These are phyloP conservation scores for Delphinella strobiligena DNA, from an alignment of 2,329 filamentous ascomycete genomes.

Conservation along the genomic window DNA sequence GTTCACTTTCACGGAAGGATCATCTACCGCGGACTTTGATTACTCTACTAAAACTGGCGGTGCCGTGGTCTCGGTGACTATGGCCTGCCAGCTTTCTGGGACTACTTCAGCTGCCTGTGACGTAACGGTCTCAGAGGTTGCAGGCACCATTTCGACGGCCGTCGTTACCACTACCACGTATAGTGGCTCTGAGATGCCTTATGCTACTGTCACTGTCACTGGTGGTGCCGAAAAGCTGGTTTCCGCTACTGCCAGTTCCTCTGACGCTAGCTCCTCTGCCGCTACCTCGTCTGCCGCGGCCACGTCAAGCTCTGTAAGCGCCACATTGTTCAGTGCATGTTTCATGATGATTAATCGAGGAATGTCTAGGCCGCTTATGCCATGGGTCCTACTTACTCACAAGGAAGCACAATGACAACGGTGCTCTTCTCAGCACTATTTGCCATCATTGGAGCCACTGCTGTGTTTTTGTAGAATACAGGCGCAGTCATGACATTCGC, in stretches of 20 bases:
- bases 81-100: neutral
- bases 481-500: too few species aligned
- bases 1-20: neutral
- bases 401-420: too few species aligned
- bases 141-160: neutral
- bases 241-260: neutral
- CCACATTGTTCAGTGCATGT: too few species aligned
- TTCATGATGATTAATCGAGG: too few species aligned
- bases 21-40: neutral
- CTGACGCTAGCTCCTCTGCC: neutral
- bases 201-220: neutral
- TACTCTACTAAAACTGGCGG: neutral
- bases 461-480: too few species aligned
- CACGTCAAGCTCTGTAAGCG: too few species aligned
- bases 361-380: too few species aligned
- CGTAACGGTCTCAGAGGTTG: neutral
- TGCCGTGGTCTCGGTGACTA: neutral
- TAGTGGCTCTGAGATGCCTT: neutral
- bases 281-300: neutral
- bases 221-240: neutral
- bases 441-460: too few species aligned
- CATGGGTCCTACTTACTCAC: too few species aligned
- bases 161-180: neutral
- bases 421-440: too few species aligned
- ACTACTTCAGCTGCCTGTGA: neutral